Evolutionary conservation across 371 early-diverging fungal genomes (phyloP).

Genomic region (Neoconidiobolus thromboides): DNA sequence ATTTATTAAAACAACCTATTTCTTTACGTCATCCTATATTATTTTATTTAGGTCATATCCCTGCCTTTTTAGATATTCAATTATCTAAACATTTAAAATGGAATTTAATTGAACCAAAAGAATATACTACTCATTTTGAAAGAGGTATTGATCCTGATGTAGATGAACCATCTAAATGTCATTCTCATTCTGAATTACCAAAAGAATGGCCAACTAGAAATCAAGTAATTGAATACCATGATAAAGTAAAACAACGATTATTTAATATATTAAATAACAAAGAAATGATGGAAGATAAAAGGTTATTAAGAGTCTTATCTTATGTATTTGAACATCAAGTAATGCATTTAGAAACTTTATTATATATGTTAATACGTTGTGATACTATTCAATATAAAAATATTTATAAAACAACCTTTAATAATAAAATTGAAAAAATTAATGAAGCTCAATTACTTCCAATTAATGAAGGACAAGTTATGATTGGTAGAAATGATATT

Average conservation of each 20-base stretch:
- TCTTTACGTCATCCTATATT: constrained; percentile 69
- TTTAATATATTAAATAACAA: constrained; percentile 13
- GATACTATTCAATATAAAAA: no score
- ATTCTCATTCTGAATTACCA: constrained; percentile 65
- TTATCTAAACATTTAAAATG: constrained; percentile 34
- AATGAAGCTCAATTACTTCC: no score
- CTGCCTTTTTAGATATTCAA: constrained; percentile 70
- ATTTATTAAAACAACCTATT: constrained; percentile 50
- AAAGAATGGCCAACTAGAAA: constrained; percentile 48
- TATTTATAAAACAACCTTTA: no score
- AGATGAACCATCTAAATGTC: constrained; percentile 53
- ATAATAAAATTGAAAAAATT: no score
- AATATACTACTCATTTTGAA: constrained; percentile 61
- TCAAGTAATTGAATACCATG: constrained; percentile 42
- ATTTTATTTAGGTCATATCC: constrained; percentile 84
- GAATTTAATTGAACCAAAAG: constrained; percentile 30
- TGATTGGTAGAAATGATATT: no score
- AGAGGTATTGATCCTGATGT: constrained; percentile 85
- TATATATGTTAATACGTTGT: constrained; percentile 62
- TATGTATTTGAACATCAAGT: constrained; percentile 85
- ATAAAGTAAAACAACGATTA: constrained; percentile 34
- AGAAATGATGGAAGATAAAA: constrained; percentile 13
- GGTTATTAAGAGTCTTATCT: constrained; percentile 42
- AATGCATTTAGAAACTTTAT: constrained; percentile 71
- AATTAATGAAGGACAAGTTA: no score